Conservation (phyloP, 345 rosid species). For the Erysimum cheiranthoides region DNA sequence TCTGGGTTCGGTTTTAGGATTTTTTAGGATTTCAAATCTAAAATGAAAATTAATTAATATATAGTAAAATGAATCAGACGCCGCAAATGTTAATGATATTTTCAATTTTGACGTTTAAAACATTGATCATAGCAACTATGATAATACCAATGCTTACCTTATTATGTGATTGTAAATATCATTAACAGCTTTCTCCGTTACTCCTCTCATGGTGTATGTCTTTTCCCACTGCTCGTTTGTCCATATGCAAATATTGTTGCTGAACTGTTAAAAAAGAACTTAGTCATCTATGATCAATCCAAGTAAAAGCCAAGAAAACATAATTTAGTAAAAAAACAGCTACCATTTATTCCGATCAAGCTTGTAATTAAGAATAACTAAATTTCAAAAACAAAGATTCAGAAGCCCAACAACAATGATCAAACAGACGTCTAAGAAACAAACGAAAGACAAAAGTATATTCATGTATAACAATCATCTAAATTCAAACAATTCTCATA, state of each 20-base stretch:
- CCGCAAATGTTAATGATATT: no score
- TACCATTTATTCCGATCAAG: conserved; percentile 96
- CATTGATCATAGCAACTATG: neutral
- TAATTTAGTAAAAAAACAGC: neutral
- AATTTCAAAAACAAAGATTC: no score
- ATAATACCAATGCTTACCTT: conserved; percentile 57
- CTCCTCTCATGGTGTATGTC: conserved; percentile 97
- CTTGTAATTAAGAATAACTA: no score
- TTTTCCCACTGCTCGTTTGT: conserved; percentile 99
- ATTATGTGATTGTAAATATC: conserved; percentile 89
- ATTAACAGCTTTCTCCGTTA: conserved; percentile 95
- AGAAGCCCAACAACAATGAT: no score
- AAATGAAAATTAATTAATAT: no score
- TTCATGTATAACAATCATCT: no score
- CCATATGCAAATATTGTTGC: conserved; percentile 99
- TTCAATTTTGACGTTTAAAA: neutral
- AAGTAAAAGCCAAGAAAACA: conserved; percentile 14
- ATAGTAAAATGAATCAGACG: no score
- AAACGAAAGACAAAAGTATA: no score
- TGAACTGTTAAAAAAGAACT: conserved; percentile 37
- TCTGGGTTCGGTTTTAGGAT: no score
- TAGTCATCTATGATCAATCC: conserved; percentile 25
- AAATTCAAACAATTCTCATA: no score
- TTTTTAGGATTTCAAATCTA: no score
- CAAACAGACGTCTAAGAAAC: no score